Percentiles rank a stretch among this genome's conserved stretches.
Conservation (phyloP, 768 basidiomycete genomes). For the Boletus pseudo-olivaceus region DNA sequence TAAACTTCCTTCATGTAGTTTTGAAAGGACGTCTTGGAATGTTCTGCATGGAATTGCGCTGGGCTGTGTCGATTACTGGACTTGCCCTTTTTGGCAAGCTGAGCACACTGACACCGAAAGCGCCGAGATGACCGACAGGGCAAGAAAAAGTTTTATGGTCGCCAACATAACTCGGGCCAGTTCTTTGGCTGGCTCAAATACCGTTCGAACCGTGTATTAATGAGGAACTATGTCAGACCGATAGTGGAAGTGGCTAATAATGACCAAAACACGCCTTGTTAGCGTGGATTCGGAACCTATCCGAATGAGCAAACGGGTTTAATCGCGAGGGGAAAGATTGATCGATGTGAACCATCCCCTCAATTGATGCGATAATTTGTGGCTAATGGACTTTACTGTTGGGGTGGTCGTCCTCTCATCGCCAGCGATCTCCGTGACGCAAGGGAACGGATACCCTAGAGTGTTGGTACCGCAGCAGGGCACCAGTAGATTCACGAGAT, state of each 20-base stretch:
- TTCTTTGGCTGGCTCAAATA: neutral
- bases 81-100: slow-evolving; percentile 13
- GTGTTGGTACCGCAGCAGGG: neutral
- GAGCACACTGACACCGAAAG: neutral
- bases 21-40: slow-evolving; percentile 15
- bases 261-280: slow-evolving; percentile 7
- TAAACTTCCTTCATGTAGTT: slow-evolving; percentile 2
- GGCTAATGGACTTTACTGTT: neutral
- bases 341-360: slow-evolving; percentile 1
- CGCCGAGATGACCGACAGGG: neutral
- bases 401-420: neutral
- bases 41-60: slow-evolving; percentile 23
- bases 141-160: neutral
- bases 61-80: slow-evolving; percentile 18
- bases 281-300: slow-evolving; percentile 14
- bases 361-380: slow-evolving; percentile 1
- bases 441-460: neutral
- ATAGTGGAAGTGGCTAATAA: neutral
- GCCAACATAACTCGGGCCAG: neutral
- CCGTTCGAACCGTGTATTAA: neutral
- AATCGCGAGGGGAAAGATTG: neutral
- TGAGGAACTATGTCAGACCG: neutral
- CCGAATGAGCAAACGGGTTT: neutral
- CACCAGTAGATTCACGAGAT: neutral
- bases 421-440: neutral